Conservation (phyloP, 108 stramenopile species). For the Skeletonema menzelii region DNA sequence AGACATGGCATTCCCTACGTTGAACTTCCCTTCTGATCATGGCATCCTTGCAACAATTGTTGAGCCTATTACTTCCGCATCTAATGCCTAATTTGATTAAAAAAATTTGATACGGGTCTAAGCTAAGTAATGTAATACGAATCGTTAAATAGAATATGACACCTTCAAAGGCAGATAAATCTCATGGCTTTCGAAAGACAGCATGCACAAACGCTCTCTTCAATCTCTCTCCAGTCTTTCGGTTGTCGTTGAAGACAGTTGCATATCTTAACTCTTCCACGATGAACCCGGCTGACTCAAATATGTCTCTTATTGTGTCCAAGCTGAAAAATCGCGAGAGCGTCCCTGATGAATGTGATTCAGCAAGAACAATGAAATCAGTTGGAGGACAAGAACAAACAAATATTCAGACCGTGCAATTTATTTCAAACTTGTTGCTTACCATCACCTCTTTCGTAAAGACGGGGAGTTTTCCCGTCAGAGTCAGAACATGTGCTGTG, state of each 20-base stretch:
- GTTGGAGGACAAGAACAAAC: no score
- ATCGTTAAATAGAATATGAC: no score
- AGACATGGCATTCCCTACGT: slow-evolving; percentile 72
- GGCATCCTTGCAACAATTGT: slow-evolving; percentile 61
- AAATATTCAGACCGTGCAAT: no score
- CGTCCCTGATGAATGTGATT: no score
- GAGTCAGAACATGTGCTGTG: slow-evolving; percentile 3
- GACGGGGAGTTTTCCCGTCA: slow-evolving; percentile 1
- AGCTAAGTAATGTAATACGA: neutral
- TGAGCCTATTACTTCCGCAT: slow-evolving; percentile 30
- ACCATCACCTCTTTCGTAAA: slow-evolving; percentile 42
- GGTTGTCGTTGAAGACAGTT: slow-evolving; percentile 42
- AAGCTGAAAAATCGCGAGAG: slow-evolving; percentile 36
- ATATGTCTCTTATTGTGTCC: slow-evolving; percentile 12
- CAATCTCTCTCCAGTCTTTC: slow-evolving; percentile 37
- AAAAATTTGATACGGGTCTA: neutral
- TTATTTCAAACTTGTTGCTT: no score
- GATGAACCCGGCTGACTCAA: slow-evolving; percentile 32
- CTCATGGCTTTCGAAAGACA: slow-evolving; percentile 28
- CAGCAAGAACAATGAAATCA: no score
- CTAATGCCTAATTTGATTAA: neutral
- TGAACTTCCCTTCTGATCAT: slow-evolving; percentile 74
- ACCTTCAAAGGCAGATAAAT: neutral
- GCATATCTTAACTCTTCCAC: slow-evolving; percentile 38
- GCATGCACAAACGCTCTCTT: slow-evolving; percentile 44